Evolutionary conservation across 305 asterid species (phyloP).

Genomic region (Ilex paraguariensis): DNA sequence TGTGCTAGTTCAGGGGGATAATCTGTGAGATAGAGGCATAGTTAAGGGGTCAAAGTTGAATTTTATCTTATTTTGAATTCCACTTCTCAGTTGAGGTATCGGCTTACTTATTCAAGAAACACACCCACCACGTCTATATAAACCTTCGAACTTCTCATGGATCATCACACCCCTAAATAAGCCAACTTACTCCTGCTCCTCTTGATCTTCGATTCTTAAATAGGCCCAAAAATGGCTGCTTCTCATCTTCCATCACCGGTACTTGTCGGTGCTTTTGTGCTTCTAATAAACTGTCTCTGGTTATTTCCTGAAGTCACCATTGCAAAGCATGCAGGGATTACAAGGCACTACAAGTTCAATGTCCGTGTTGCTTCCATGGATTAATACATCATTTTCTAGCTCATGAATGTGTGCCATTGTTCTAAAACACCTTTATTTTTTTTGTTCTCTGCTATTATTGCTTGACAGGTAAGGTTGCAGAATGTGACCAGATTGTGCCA

Average conservation of each 20-base stretch:
- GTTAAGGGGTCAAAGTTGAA: too few species aligned
- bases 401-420: background rate
- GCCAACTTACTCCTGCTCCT: too few species aligned
- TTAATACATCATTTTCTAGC: background rate
- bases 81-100: too few species aligned
- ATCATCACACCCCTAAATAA: background rate
- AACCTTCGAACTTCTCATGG: background rate
- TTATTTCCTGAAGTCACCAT: conserved; percentile 10
- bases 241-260: conserved; percentile 6
- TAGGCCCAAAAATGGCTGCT: conserved; percentile 7
- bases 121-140: background rate
- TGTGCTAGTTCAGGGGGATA: too few species aligned
- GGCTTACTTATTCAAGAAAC: too few species aligned
- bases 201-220: too few species aligned
- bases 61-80: too few species aligned
- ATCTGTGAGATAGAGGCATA: too few species aligned
- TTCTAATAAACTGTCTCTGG: conserved; percentile 14
- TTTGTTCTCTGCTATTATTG: background rate
- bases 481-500: conserved; percentile 52
- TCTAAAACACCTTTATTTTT: background rate
- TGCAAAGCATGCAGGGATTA: conserved; percentile 12
- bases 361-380: background rate
- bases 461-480: conserved; percentile 34
- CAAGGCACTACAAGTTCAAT: conserved; percentile 14
- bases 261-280: conserved; percentile 5